Base-by-base conservation (phyloP, 2,329 filamentous ascomycete species). In the Emergomyces africanus region DNA sequence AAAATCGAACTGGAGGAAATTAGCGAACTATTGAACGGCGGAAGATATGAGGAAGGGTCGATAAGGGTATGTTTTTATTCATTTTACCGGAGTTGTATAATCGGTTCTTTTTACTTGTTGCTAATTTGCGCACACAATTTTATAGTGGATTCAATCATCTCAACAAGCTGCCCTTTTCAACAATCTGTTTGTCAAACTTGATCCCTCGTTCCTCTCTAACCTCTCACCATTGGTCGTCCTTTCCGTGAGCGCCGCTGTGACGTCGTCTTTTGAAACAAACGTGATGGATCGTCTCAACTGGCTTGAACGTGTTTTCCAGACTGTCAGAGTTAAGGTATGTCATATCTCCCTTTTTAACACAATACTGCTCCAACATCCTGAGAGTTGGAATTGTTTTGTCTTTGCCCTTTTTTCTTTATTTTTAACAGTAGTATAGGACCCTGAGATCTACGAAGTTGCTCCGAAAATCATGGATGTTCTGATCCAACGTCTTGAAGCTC, bases 171-270 rank as follows among this genome's bases (percentile, higher is more conserved):
- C 81, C 51, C 73, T 86, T n/a, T 86, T 85, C 66, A 81, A 85
- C 68, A 76, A 78, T 33, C 75, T 85, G 57, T 85, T 86, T 66
- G 76, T 82, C 25, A 78, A 76, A 58, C 75, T 80, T 64, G 79
- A 81, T 61, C 82, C 83, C 0, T 70, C 72, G 9, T 86, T 83
- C 68, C 72, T 86, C 28, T 72, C 72, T 20, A 73, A 75, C 44
- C 76, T 85, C 20, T 78, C 81, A 35, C 78, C 81, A 1, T 77
- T 86, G 46, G 77, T 85, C 41, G 75, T 78, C 28, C 76, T 86
- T 48, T 84, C 82, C 2, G 81, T 84, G 30, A 81, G 80, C 57
- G 82, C 82, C 25, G 82, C 83, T n/a, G 79, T 85, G 30, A 83
- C 81, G 1, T 77, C 79, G 2, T 77, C 77, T 50, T 72, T 85